Evolutionary conservation across 257 asterid species (phyloP).

Genomic region (Jasminum sambac): DNA sequence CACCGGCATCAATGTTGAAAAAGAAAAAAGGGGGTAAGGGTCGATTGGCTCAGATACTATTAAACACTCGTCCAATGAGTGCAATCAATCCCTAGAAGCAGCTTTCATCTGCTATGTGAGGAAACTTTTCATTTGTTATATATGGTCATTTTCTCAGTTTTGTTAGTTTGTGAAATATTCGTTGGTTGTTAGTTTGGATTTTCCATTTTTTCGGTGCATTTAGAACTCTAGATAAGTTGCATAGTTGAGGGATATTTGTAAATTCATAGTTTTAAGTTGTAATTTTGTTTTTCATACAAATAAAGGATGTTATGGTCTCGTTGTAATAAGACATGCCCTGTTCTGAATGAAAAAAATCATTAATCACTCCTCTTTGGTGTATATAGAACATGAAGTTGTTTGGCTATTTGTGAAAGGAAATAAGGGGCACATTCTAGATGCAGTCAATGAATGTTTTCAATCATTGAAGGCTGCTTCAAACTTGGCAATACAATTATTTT

Average conservation of each 20-base stretch:
- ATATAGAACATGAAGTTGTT: too few relatives aligned
- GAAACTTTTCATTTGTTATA: background rate
- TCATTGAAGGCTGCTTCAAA: slow-evolving; percentile 17
- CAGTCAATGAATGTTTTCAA: slow-evolving; percentile 4
- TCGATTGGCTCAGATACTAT: slow-evolving; percentile 65
- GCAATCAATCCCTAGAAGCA: background rate
- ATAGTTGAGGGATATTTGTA: background rate
- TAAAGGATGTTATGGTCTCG: background rate
- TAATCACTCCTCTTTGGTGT: too few relatives aligned
- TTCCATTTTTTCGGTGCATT: too few relatives aligned
- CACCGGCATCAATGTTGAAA: slow-evolving; percentile 82
- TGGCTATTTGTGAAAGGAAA: too few relatives aligned
- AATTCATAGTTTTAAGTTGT: background rate
- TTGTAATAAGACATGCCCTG: background rate
- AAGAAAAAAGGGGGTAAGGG: slow-evolving; percentile 72
- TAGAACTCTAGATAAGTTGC: too few relatives aligned
- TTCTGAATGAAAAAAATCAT: too few relatives aligned
- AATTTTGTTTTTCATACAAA: background rate
- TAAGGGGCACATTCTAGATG: background rate
- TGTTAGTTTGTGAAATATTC: slow-evolving; percentile 8
- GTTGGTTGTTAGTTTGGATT: background rate
- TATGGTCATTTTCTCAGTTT: background rate
- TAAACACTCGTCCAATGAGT: slow-evolving; percentile 29
- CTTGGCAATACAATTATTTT: slow-evolving; percentile 15
- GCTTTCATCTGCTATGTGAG: background rate